Evolutionary conservation across 495 filamentous ascomycete species (phyloP), one percentile per base, ranked within the genome.

Genomic region (Friedmanniomyces simplex): DNA sequence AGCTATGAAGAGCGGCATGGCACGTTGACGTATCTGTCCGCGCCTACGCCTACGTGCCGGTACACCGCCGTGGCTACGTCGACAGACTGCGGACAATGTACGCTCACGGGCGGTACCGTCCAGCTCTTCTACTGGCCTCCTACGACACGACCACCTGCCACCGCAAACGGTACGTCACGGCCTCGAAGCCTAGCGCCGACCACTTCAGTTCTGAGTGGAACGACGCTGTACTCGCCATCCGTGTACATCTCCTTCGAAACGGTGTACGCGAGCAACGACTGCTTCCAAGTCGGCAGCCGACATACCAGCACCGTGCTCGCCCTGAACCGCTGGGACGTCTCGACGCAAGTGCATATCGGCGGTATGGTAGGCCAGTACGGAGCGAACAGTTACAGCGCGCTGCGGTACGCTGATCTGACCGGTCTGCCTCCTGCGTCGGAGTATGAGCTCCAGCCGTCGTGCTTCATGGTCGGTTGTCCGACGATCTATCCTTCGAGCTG

Each of bases 371-470:
- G 18, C n/a, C n/a, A 18, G 24, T 48, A 41, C 7, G 54, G 54
- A 2, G 55, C 55, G 16, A 51, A 58, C 28, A 1, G 21, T 2
- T 58, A 58, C 24, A 30, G 36, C 1, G 4, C 20, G 37, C 47
- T 58, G 8, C 30, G 52, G 34, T 58, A 58, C 41, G 20, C 28
- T 2, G 55, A 58, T 36, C 41, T 58, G 47, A 37, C 30, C 21
- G 34, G 34, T 5, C 24, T 37, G 30, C 55, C 55, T 11, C 32
- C 37, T 2, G 55, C 37, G 18, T 12, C 2, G 3, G 21, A 32
- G 7, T 58, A 58, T 37, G 47, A 58, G 41, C 41, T 6, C 12
- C 55, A 58, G 49, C 55, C 47, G n/a, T 25, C 18, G 16, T 58
- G 55, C 28, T 5, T 24, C 11, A 41, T 58, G 20, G 24, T 51